Base-by-base conservation (phyloP, 2,329 filamentous ascomycete genomes). In the Penicillium sp. region DNA sequence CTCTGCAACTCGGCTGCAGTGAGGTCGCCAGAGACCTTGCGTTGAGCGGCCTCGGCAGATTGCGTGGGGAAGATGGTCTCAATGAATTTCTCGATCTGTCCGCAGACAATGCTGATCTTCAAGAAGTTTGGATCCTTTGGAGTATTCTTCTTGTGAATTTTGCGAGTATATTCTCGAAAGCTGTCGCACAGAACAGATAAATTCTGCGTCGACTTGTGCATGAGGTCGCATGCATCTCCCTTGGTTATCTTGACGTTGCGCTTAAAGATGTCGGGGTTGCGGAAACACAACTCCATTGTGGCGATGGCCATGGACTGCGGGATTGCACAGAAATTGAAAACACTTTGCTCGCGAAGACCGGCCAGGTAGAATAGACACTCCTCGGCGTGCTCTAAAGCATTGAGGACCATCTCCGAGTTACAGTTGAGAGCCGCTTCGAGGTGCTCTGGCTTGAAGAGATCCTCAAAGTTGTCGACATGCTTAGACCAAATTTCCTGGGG, bases 311-410 rank as follows among this genome's bases (percentile, higher is more conserved):
- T 99, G 61, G 86, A 81, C 75, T 99, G 94, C 2, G 94, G 94
- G 60, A 99, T 99, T 53, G 93, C 93, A 44, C 91, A 91, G 74
- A 99, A 99, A 81, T 99, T 99, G 84, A 99, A 99, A 26, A 96
- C 91, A 70, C 91, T 96, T 78, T 99, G 94, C 70, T 99, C 94
- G 62, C 88, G 87, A 60, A 99, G 85, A 43, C 90, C 94, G 5
- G 93, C 93, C 78, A 99, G 91, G 77, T 97, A 99, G 79, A 92
- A 97, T n/a, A 99, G 77, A 70, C 93, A 97, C 69, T 97, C 91
- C 61, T 97, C 91, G 4, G 84, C 88, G 63, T 96, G 89, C 68
- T 86, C 85, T 40, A 99, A 80, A 5, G 93, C 90, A 66, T 94
- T 91, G 55, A 97, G 80, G 7, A 97, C 86, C 92, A 99, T 96